These are phyloP conservation scores for Pneumocystis wakefieldiae DNA, from an alignment of 1,139 yeast species.

Conservation along the genomic window DNA sequence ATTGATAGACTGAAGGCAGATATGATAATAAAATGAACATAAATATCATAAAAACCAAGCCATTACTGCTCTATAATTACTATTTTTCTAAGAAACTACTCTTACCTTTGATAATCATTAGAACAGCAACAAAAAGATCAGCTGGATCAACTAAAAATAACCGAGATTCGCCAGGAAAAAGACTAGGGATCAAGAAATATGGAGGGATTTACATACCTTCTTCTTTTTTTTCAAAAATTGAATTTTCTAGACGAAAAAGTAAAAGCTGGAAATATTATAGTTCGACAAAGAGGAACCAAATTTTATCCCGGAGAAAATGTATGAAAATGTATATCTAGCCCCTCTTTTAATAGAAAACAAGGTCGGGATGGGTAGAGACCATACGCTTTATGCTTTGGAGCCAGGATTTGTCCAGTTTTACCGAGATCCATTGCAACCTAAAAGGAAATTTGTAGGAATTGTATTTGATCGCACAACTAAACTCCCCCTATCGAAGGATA, in stretches of 20 bases:
- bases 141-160: constrained; percentile 87
- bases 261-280: constrained; percentile 58
- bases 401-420: constrained; percentile 90
- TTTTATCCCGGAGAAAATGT: constrained; percentile 91
- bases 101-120: constrained; percentile 29
- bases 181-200: constrained; percentile 78
- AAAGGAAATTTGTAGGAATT: constrained; percentile 78
- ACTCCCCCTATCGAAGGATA: constrained; percentile 81
- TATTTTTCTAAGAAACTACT: background rate
- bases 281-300: constrained; percentile 94
- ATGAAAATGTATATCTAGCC: background rate
- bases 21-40: background rate
- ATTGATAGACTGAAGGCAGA: background rate
- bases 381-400: constrained; percentile 77
- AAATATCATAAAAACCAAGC: background rate
- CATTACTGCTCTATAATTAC: background rate
- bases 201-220: constrained; percentile 37
- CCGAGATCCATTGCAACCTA: constrained; percentile 93
- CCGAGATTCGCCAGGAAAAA: constrained; percentile 89
- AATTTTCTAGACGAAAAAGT: constrained; percentile 2
- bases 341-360: background rate
- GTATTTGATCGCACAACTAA: constrained; percentile 49
- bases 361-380: constrained; percentile 75
- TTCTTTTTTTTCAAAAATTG: background rate
- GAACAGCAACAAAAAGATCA: constrained; percentile 87